phyloP scores from a whole-genome alignment of 1,284 basidiomycete genomes.

The Fomitiporia mediterranea region DNA sequence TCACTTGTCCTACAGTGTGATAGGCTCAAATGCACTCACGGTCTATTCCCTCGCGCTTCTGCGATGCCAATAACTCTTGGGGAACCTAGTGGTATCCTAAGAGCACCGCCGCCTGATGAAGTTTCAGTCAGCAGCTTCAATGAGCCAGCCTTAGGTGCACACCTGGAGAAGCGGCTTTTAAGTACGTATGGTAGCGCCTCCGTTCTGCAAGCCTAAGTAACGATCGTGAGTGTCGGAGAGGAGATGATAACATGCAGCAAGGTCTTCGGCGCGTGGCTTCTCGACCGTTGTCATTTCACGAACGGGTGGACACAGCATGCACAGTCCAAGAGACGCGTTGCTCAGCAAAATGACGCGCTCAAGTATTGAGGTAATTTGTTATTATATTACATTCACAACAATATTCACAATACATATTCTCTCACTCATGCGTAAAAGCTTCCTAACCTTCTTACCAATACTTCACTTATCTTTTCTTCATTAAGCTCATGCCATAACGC shows the following conservation, averaged over 20 bases:
- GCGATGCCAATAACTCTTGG: conserved; percentile 20
- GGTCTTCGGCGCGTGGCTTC: conserved; percentile 4
- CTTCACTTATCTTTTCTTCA: not conserved
- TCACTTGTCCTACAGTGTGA: not conserved
- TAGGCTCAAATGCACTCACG: conserved; percentile 4
- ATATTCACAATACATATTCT: not conserved
- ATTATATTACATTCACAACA: not conserved
- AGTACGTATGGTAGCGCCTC: conserved; percentile 19
- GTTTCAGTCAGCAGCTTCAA: not conserved
- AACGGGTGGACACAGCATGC: not conserved
- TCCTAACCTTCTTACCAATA: not conserved
- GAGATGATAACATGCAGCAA: conserved; percentile 20
- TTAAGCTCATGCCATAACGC: not conserved
- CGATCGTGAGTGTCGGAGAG: conserved; percentile 6
- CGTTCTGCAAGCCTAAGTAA: not conserved
- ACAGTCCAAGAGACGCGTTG: not conserved
- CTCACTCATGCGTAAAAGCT: not conserved
- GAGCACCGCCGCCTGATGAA: conserved; percentile 9
- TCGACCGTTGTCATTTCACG: conserved; percentile 13
- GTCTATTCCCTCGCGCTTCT: conserved; percentile 17
- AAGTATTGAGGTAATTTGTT: not conserved
- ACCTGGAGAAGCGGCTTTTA: conserved; percentile 20
- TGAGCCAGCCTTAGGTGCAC: not conserved
- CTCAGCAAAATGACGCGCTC: not conserved
- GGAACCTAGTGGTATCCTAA: conserved; percentile 20